Evolutionary conservation across 2,329 filamentous ascomycete genomes (phyloP).

Genomic region (Aspergillus arachidicola): DNA sequence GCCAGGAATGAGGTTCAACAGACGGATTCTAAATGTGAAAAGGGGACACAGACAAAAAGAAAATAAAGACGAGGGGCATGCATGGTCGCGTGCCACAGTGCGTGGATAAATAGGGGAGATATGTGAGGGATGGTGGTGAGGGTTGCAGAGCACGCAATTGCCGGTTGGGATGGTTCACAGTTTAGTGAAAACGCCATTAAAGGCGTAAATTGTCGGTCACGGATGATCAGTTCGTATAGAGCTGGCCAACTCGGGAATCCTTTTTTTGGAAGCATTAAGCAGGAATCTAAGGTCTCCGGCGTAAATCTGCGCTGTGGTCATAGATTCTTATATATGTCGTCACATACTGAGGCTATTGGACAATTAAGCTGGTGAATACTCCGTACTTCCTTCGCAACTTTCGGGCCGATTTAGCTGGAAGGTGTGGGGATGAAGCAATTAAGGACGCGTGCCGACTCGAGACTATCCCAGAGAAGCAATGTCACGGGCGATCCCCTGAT

Average conservation of each 20-base stretch:
- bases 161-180: conserved; percentile 20
- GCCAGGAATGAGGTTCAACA: background rate
- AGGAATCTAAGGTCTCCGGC: background rate
- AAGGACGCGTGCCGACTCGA: background rate
- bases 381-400: background rate
- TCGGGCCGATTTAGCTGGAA: background rate
- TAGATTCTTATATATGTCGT: too few relatives aligned
- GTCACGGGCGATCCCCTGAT: background rate
- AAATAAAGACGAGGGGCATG: background rate
- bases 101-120: conserved; percentile 6
- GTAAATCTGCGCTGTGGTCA: background rate
- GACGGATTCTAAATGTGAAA: background rate
- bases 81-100: background rate
- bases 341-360: background rate
- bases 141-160: conserved; percentile 25
- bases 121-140: conserved; percentile 10
- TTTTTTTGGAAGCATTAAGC: background rate
- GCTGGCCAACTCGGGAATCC: background rate
- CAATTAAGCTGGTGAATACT: background rate
- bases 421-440: background rate
- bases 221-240: background rate
- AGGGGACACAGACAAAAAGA: background rate
- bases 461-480: background rate
- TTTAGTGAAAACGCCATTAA: background rate
- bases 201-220: conserved; percentile 1